A percentile compares a stretch with the other conserved stretches of the same genome.
Conservation (phyloP, 1,284 basidiomycete species). For the Ustilago sp. region DNA sequence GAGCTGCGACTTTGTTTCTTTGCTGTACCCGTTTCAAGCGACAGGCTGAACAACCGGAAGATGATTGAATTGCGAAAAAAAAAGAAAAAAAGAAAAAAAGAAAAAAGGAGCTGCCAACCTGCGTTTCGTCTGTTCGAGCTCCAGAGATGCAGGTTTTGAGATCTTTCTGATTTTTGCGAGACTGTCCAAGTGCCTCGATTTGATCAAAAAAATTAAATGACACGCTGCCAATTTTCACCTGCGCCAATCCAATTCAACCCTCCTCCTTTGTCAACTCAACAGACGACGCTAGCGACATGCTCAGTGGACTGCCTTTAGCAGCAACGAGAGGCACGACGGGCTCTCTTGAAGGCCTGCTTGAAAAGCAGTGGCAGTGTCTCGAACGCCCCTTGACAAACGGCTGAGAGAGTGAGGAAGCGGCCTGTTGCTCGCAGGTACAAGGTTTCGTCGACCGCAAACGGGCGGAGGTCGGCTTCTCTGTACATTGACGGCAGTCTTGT, state of each 20-base stretch:
- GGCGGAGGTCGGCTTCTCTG: not conserved
- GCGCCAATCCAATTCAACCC: too few relatives aligned
- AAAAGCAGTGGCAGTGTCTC: not conserved
- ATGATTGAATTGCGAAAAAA: not conserved
- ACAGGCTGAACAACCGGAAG: conserved; percentile 2
- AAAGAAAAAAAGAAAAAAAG: too few relatives aligned
- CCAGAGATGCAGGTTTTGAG: not conserved
- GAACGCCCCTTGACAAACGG: not conserved
- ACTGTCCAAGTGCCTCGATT: not conserved
- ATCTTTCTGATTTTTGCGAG: not conserved
- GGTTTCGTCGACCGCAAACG: not conserved
- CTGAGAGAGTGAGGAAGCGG: not conserved
- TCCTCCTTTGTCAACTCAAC: too few relatives aligned
- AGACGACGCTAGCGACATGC: too few relatives aligned
- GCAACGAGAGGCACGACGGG: not conserved
- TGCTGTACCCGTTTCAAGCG: not conserved
- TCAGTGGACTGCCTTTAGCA: not conserved
- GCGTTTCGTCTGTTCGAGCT: not conserved
- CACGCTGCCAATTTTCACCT: not conserved
- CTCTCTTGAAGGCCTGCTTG: not conserved
- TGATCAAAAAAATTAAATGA: not conserved
- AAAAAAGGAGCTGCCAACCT: not conserved
- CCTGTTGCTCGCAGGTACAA: not conserved
- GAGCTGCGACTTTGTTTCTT: too few relatives aligned
- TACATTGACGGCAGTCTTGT: not conserved